phyloP scores from a whole-genome alignment of 2,329 filamentous ascomycete genomes.

The Sphaerulina populicola region DNA sequence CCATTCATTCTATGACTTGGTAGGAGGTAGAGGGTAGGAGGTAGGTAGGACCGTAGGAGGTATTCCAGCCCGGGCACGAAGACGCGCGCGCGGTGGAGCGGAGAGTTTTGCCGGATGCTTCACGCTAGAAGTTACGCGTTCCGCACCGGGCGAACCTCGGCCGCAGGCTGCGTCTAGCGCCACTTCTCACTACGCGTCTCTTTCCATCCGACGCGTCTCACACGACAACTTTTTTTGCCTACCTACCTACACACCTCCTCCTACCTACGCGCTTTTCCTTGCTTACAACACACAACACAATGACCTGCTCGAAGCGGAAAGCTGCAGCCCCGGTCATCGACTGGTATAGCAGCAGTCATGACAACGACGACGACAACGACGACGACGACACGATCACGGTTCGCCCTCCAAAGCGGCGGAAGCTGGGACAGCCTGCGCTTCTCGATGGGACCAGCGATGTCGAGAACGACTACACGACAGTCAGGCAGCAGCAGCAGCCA shows the following conservation, averaged over 20 bases:
- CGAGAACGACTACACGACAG: not conserved
- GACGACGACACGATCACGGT: not conserved
- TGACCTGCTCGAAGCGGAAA: not conserved
- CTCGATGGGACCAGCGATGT: constrained; percentile 1
- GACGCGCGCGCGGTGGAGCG: no score
- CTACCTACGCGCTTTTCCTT: not conserved
- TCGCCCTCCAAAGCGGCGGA: not conserved
- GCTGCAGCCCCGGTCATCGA: not conserved
- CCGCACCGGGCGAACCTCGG: not conserved
- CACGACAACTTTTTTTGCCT: no score
- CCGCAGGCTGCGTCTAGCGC: no score
- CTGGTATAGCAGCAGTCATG: not conserved
- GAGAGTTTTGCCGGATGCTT: not conserved
- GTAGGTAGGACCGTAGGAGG: no score
- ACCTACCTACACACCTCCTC: no score
- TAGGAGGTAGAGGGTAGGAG: no score
- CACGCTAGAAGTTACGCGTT: not conserved
- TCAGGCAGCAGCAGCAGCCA: not conserved
- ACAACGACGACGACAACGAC: not conserved
- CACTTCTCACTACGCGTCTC: not conserved
- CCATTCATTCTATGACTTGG: no score
- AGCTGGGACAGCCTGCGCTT: not conserved
- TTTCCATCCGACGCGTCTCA: not conserved
- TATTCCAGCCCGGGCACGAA: not conserved
- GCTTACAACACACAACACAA: not conserved